These are phyloP conservation scores for Pleurotus eryngii DNA, from an alignment of 768 basidiomycete species.

Conservation along the genomic window DNA sequence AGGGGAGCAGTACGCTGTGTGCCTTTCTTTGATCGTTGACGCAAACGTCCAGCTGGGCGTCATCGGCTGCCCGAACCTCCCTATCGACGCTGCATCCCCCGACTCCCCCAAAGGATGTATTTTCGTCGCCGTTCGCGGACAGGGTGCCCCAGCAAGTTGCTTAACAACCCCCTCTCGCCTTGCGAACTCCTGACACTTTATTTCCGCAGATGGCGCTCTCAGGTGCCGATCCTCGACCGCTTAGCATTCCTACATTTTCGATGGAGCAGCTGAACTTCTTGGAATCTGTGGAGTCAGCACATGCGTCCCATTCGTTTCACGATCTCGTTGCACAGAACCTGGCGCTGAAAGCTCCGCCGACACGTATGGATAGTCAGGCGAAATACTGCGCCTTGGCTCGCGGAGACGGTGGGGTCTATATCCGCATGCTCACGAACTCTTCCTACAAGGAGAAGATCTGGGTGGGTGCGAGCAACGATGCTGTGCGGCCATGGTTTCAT, in stretches of 20 bases:
- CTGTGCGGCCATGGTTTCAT: too few species aligned
- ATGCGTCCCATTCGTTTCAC: conserved; percentile 88
- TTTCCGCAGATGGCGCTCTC: conserved; percentile 48
- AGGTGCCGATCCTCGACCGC: conserved; percentile 41
- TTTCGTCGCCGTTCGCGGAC: conserved; percentile 83
- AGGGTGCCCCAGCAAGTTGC: conserved; percentile 77
- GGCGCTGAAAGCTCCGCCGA: conserved; percentile 58
- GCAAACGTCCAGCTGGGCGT: conserved; percentile 78
- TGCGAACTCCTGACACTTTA: not conserved
- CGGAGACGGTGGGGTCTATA: conserved; percentile 82
- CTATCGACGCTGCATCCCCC: conserved; percentile 47
- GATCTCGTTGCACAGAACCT: conserved; percentile 66
- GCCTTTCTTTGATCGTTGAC: conserved; percentile 80
- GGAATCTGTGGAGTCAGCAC: conserved; percentile 90
- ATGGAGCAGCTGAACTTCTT: conserved; percentile 62
- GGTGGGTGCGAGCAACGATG: conserved; percentile 39
- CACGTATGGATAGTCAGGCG: conserved; percentile 94
- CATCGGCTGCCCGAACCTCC: conserved; percentile 92
- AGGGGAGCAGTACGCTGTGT: conserved; percentile 91
- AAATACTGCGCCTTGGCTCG: conserved; percentile 88
- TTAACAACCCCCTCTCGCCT: not conserved
- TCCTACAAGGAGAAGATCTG: conserved; percentile 96
- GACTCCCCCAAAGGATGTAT: conserved; percentile 71
- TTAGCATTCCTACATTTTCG: conserved; percentile 51
- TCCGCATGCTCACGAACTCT: conserved; percentile 73